Base-by-base conservation (phyloP, 108 stramenopile species). In the Bacterosira constricta region DNA sequence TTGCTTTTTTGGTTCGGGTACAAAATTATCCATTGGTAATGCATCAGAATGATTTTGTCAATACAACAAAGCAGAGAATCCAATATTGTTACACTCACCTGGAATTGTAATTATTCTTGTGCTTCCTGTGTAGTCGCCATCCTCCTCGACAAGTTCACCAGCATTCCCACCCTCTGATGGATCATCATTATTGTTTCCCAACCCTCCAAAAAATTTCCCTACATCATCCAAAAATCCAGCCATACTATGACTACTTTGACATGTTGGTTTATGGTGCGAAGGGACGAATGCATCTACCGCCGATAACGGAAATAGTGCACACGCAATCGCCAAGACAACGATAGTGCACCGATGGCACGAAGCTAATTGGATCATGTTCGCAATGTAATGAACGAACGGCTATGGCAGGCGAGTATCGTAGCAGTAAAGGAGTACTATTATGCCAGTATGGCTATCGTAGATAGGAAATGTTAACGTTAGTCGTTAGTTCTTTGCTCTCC, bases 31-130 rank as follows among this genome's bases (percentile, higher is more conserved):
- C 32, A 29, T 34, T 26, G 17, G 31, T 25, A 5, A 11, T 50
- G 26, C 27, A 8, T 44, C 25, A 12, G 41, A 51, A 25, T 37
- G 21, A 20, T 37, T 4, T 36, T 20, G 45, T 42, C 18, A 56
- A 45, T 8, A 35, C 27, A 12, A 13, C 2, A 35, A 13, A 36
- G 26, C 15, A 2, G 4, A 20, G n/a, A 35, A 37, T 60, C 13
- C 9, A 5, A 27, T 32, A 60, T 47, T 2, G 13, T 54, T 27
- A 9, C 27, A 65, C 63, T 37, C 35, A 64, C 72, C 72, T 70
- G 82, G 79, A 49, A 84, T 82, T 25, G 73, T 59, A 42, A 84
- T 64, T 5, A 82, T 66, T 20, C 73, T 72, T 38, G 52, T 65
- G 47, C 75, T 81, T 44, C 82, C 79, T 7, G 71, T 60, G 50